Evolutionary conservation across 2,329 filamentous ascomycete species (phyloP), one percentile per base, ranked within the genome.

Genomic region (Sporothrix protearum): DNA sequence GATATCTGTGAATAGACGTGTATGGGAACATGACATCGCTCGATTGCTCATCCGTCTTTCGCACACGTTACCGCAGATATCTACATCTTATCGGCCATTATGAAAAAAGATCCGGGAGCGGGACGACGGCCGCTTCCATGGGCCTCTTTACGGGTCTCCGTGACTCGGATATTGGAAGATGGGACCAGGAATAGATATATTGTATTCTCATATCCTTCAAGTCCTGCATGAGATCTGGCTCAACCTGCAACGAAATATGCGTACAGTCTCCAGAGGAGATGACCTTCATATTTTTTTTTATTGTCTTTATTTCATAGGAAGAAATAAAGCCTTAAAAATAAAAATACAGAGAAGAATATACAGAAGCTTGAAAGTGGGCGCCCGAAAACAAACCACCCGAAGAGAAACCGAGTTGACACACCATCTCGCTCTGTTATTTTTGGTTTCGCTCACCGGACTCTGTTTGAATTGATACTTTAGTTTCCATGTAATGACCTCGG

Each of bases 51-150:
- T 57, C 53, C 28, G 28, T 30, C 12, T 33, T 28, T 19, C 28
- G 9, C 53, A 57, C 12, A 19, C 16, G 12, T 57, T 33, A 14
- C 53, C 53, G 53, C 25, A 57, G 19, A 57, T 6, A 57, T 5
- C 6, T 12, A 47, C 42, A 47, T 2, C 14, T 47, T 4, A 33
- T 19, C 25, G 6, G 8, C 16, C 9, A 33, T 57, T n/a, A 63
- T 14, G 9, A 22, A 39, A 39, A 39, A 42, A 25, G 9, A 42
- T 14, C 33, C 61, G 42, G 39, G 36, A 28, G 22, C 61, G 61
- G 61, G 61, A 64, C 19, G 25, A n/a, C 61, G 39, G 61, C 42
- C 39, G 39, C 25, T 45, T 45, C 61, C 39, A 64, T 64, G 61
- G 61, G 39, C 39, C 39, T 30, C 61, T 64, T 47, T 64, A 64